These are phyloP conservation scores for Jatropha podagrica DNA, from an alignment of 441 rosid species.

Conservation along the genomic window DNA sequence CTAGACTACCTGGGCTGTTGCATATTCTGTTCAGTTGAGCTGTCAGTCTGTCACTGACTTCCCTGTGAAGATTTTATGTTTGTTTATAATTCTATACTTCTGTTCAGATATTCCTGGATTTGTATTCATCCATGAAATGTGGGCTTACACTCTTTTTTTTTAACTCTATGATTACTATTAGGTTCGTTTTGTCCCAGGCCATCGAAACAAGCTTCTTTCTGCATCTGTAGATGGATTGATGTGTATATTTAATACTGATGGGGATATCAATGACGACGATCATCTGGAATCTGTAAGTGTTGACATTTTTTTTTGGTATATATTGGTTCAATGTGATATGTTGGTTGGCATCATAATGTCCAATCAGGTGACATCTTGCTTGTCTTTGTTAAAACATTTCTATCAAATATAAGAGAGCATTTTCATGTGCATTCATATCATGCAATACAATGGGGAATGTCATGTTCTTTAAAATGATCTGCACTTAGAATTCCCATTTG, in stretches of 20 bases:
- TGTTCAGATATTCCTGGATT: not conserved
- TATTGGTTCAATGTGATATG: not conserved
- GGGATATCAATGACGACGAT: conserved; percentile 82
- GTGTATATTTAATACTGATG: conserved; percentile 69
- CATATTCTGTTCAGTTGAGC: not conserved
- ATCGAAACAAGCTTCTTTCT: conserved; percentile 70
- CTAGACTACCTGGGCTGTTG: not conserved
- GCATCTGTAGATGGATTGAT: conserved; percentile 93
- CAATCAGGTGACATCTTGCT: not conserved
- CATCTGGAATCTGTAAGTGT: conserved; percentile 82
- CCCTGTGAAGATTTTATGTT: not conserved
- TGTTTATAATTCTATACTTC: not conserved
- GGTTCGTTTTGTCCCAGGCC: conserved; percentile 78
- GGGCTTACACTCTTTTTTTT: not conserved
- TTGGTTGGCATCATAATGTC: not conserved
- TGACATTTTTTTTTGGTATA: not conserved
- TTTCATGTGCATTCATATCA: no score
- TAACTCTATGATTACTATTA: conserved; percentile 24
- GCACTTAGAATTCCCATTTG: not conserved
- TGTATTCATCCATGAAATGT: not conserved
- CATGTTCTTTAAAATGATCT: not conserved
- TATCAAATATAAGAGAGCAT: not conserved
- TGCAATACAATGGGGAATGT: not conserved
- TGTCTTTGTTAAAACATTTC: not conserved
- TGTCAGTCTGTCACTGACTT: not conserved